Evolutionary conservation across 1,139 yeast species (phyloP).

Genomic region (Arxiozyma heterogenica): DNA sequence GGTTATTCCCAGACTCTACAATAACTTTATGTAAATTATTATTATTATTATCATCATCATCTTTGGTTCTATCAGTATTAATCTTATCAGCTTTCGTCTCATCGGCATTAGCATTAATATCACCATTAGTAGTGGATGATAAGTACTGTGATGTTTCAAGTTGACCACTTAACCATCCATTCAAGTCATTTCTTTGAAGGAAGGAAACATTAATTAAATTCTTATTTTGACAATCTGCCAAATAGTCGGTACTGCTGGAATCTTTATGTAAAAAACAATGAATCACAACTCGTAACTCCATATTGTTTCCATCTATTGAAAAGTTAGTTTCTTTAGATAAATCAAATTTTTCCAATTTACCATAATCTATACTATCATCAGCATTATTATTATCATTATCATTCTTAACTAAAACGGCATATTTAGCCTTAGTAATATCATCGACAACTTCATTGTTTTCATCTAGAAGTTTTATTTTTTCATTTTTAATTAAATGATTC

Average conservation of each 20-base stretch:
- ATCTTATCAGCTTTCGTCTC: not conserved
- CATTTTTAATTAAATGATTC: conserved; percentile 15
- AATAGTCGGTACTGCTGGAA: conserved; percentile 72
- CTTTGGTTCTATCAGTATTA: not conserved
- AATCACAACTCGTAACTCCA: conserved; percentile 54
- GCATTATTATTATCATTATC: conserved; percentile 11
- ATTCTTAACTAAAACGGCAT: conserved; percentile 9
- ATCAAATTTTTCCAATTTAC: conserved; percentile 15
- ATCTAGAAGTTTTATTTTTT: conserved; percentile 14
- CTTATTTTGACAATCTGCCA: conserved; percentile 58
- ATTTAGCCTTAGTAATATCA: conserved; percentile 27
- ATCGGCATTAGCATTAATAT: not conserved
- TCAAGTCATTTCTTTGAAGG: conserved; percentile 75
- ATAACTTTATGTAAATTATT: not conserved
- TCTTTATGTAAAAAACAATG: conserved; percentile 79
- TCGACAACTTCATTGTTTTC: conserved; percentile 18
- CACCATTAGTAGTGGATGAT: conserved; percentile 3
- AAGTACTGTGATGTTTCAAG: conserved; percentile 46
- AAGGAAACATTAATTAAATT: conserved; percentile 69
- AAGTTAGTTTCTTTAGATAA: conserved; percentile 49
- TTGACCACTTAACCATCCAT: conserved; percentile 71
- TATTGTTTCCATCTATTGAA: conserved; percentile 41
- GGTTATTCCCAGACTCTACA: not conserved
- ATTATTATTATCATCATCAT: not conserved
- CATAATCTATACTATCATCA: not conserved